Evolutionary conservation across 2,329 filamentous ascomycete genomes (phyloP).

Genomic region (Ciborinia camelliae): DNA sequence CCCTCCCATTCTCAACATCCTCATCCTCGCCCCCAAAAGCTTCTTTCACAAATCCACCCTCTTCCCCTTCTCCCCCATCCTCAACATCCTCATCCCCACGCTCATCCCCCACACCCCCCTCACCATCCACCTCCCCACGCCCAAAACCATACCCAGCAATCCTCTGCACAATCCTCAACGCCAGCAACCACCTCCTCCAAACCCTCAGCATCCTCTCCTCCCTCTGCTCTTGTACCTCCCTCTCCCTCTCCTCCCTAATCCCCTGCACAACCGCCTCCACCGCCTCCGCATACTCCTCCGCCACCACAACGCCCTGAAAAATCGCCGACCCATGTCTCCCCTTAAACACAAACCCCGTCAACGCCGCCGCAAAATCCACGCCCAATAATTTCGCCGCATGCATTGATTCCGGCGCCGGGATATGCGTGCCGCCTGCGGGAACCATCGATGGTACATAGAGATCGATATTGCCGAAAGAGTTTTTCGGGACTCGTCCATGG

Average conservation of each 20-base stretch:
- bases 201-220: constrained; percentile 59
- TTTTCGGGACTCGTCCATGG: constrained; percentile 76
- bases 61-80: constrained; percentile 62
- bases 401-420: constrained; percentile 60
- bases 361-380: constrained; percentile 83
- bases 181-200: constrained; percentile 77
- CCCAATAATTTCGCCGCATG: constrained; percentile 72
- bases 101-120: constrained; percentile 58
- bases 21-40: constrained; percentile 57
- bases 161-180: constrained; percentile 50
- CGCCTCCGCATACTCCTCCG: constrained; percentile 67
- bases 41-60: constrained; percentile 46
- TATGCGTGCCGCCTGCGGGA: constrained; percentile 73
- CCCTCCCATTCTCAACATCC: constrained; percentile 40
- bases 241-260: constrained; percentile 61
- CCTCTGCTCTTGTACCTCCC: constrained; percentile 61
- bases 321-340: constrained; percentile 84
- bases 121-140: constrained; percentile 41
- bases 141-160: constrained; percentile 34
- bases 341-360: constrained; percentile 86
- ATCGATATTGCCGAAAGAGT: constrained; percentile 91
- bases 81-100: constrained; percentile 46
- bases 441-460: constrained; percentile 92
- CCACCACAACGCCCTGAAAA: constrained; percentile 72
- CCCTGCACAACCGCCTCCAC: constrained; percentile 66